phyloP scores from a whole-genome alignment of 2,329 filamentous ascomycete genomes.

The Fusarium temperatum region DNA sequence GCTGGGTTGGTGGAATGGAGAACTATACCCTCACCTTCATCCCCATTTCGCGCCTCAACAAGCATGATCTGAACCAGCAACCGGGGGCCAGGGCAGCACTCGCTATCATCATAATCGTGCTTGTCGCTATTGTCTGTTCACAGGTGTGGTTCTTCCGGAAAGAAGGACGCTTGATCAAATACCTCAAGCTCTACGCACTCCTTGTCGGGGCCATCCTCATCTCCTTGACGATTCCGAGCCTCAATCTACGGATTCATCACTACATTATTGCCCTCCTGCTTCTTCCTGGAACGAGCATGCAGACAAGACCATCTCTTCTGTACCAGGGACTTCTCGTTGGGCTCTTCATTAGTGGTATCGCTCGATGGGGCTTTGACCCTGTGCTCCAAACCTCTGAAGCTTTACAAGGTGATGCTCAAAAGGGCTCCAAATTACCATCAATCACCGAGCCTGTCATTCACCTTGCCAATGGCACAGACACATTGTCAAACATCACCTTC shows the following conservation, averaged over 20 bases:
- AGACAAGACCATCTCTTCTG: constrained; percentile 82
- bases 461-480: constrained; percentile 47
- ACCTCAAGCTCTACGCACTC: constrained; percentile 79
- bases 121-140: constrained; percentile 73
- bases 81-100: constrained; percentile 88
- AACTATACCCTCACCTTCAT: constrained; percentile 97
- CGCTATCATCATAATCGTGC: constrained; percentile 76
- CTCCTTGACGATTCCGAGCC: constrained; percentile 75
- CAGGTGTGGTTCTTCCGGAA: constrained; percentile 89
- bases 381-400: constrained; percentile 83
- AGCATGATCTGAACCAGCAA: constrained; percentile 87
- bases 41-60: constrained; percentile 90
- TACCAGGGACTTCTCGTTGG: constrained; percentile 92
- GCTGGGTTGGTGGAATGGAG: constrained; percentile 90
- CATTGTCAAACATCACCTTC: constrained; percentile 73
- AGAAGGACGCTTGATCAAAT: constrained; percentile 81
- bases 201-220: constrained; percentile 74
- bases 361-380: constrained; percentile 91
- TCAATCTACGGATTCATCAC: constrained; percentile 91
- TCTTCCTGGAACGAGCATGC: constrained; percentile 86
- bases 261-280: constrained; percentile 90
- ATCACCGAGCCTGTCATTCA: constrained; percentile 59
- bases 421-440: constrained; percentile 68
- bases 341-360: constrained; percentile 89
- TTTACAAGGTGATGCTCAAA: constrained; percentile 73